These are phyloP conservation scores for Vaccinium vitisidaea DNA, from an alignment of 148 eudicot genomes.

Conservation along the genomic window DNA sequence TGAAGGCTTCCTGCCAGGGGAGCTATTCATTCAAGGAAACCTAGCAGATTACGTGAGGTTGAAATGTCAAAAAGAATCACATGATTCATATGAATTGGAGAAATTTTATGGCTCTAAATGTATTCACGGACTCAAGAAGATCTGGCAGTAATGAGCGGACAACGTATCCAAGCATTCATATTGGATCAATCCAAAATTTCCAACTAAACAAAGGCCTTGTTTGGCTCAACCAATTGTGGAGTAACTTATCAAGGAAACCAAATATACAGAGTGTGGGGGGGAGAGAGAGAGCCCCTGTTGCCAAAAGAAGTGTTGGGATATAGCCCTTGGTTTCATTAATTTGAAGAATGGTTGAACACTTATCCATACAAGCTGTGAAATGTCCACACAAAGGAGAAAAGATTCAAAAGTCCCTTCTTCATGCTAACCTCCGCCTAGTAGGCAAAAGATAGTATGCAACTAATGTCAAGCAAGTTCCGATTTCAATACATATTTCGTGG, in stretches of 20 bases:
- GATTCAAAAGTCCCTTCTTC: conserved; percentile 5
- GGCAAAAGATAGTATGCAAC: too few relatives aligned
- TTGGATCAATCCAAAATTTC: background rate
- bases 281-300: too few relatives aligned
- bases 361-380: conserved; percentile 9
- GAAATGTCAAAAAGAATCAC: background rate
- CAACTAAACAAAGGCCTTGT: background rate
- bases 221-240: too few relatives aligned
- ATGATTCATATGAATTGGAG: background rate
- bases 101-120: background rate
- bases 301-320: background rate
- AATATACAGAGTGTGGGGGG: too few relatives aligned
- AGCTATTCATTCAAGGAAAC: background rate
- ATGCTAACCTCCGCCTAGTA: too few relatives aligned
- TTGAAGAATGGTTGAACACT: conserved; percentile 9
- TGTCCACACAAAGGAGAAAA: background rate
- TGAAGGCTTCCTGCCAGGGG: background rate
- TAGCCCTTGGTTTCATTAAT: background rate
- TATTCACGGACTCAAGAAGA: background rate
- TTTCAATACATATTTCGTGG: too few relatives aligned
- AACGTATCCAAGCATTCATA: background rate
- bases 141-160: background rate
- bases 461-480: too few relatives aligned
- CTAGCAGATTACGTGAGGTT: background rate
- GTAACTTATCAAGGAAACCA: too few relatives aligned